Percentiles rank a stretch among this genome's conserved stretches.
Conservation (phyloP, 192 early-diverging fungal genomes). For the Funneliformis geosporum region DNA sequence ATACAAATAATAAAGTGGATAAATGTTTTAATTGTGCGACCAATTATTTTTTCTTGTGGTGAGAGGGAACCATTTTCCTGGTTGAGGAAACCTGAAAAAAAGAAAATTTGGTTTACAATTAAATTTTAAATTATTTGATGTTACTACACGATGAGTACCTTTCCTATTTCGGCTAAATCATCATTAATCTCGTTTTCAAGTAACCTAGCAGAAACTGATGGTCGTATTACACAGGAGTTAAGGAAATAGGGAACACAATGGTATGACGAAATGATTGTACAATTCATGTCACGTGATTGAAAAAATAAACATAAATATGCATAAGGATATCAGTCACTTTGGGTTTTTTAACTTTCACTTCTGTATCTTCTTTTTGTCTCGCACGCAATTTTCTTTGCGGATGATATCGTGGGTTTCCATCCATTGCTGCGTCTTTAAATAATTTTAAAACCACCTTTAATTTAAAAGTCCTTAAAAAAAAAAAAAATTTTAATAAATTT, state of each 20-base stretch:
- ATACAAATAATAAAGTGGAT: no score
- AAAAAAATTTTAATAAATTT: background rate
- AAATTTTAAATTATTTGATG: background rate
- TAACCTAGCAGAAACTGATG: slow-evolving; percentile 11
- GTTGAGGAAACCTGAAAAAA: background rate
- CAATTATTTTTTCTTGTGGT: background rate
- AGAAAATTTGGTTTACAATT: background rate
- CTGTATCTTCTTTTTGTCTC: background rate
- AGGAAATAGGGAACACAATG: background rate
- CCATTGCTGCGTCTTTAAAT: slow-evolving; percentile 3
- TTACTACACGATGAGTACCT: background rate
- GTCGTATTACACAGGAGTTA: background rate
- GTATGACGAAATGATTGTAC: background rate
- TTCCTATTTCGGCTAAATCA: slow-evolving; percentile 23
- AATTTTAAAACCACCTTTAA: background rate
- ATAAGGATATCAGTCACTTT: slow-evolving; percentile 23
- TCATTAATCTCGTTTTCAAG: slow-evolving; percentile 19
- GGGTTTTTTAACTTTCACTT: slow-evolving; percentile 10
- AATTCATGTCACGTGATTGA: background rate
- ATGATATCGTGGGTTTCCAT: background rate
- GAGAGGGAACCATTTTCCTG: background rate
- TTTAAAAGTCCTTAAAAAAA: background rate
- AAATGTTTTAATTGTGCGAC: no score
- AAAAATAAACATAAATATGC: background rate
- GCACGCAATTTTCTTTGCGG: slow-evolving; percentile 24